A percentile compares a stretch with the other conserved stretches of the same genome.
Conservation (phyloP, 768 basidiomycete genomes). For the Pholiota conissans region DNA sequence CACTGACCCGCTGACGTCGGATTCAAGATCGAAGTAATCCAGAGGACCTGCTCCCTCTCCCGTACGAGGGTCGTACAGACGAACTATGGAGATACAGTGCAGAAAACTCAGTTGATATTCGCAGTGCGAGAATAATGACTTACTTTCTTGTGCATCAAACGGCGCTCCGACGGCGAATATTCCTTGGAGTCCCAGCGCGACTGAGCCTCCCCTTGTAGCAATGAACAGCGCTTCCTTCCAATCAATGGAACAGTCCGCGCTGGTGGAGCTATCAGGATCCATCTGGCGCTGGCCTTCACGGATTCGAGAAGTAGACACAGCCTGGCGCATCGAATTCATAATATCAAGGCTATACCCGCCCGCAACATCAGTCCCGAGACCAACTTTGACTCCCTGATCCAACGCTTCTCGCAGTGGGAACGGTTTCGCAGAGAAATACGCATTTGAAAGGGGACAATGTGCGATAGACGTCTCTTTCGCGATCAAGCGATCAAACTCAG, state of each 20-base stretch:
- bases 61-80: slow-evolving; percentile 40
- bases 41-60: slow-evolving; percentile 57
- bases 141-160: slow-evolving; percentile 79
- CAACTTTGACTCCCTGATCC: slow-evolving; percentile 60
- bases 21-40: slow-evolving; percentile 63
- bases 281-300: slow-evolving; percentile 51
- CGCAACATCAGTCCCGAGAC: slow-evolving; percentile 83
- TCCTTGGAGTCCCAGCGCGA: slow-evolving; percentile 67
- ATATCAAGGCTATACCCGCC: slow-evolving; percentile 84
- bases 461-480: slow-evolving; percentile 62
- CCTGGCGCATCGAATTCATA: slow-evolving; percentile 77
- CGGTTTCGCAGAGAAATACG: slow-evolving; percentile 77
- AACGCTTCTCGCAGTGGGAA: slow-evolving; percentile 76
- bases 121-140: slow-evolving; percentile 28
- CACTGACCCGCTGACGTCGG: not conserved
- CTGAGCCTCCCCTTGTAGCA: slow-evolving; percentile 78
- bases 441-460: slow-evolving; percentile 88
- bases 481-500: slow-evolving; percentile 52
- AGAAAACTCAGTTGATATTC: too few relatives aligned
- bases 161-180: slow-evolving; percentile 59
- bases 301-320: slow-evolving; percentile 71
- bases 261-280: slow-evolving; percentile 9
- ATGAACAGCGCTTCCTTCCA: slow-evolving; percentile 85
- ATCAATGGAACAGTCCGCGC: slow-evolving; percentile 50
- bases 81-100: slow-evolving; percentile 41